Evolutionary conservation across 257 asterid genomes (phyloP).

Genomic region (Fraxinus cuspidata): DNA sequence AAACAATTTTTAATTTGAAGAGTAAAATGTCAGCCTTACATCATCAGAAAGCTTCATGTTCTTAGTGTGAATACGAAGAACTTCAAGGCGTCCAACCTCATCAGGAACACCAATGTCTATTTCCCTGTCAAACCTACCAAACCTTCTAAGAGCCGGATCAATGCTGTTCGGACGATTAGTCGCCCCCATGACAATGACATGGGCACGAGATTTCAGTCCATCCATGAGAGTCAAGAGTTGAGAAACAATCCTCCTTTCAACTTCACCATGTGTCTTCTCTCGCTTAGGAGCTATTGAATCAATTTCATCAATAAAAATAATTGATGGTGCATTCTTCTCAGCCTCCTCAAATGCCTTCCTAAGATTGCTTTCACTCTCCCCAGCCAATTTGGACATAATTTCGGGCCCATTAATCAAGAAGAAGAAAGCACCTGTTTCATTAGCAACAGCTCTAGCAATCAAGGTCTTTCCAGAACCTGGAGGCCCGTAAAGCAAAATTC

Average conservation of each 20-base stretch:
- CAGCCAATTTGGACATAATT: slow-evolving; percentile 61
- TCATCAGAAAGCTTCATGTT: slow-evolving; percentile 55
- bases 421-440: slow-evolving; percentile 62
- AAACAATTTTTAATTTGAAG: slow-evolving; percentile 3
- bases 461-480: slow-evolving; percentile 62
- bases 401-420: slow-evolving; percentile 57
- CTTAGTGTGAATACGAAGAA: slow-evolving; percentile 54
- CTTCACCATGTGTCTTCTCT: slow-evolving; percentile 63
- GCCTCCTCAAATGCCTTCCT: slow-evolving; percentile 66
- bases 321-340: slow-evolving; percentile 60
- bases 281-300: slow-evolving; percentile 62
- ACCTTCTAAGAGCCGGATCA: slow-evolving; percentile 61
- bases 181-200: slow-evolving; percentile 60
- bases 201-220: slow-evolving; percentile 61
- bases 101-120: slow-evolving; percentile 61
- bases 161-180: slow-evolving; percentile 56
- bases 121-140: slow-evolving; percentile 64
- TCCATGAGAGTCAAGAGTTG: slow-evolving; percentile 68
- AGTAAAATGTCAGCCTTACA: slow-evolving; percentile 31
- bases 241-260: slow-evolving; percentile 68
- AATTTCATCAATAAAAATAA: slow-evolving; percentile 57
- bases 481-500: slow-evolving; percentile 56
- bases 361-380: slow-evolving; percentile 62
- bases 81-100: slow-evolving; percentile 62
- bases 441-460: slow-evolving; percentile 58